Evolutionary conservation across 768 basidiomycete genomes (phyloP), one percentile per base, ranked within the genome.

Genomic region (Rhodocollybia butyracea): DNA sequence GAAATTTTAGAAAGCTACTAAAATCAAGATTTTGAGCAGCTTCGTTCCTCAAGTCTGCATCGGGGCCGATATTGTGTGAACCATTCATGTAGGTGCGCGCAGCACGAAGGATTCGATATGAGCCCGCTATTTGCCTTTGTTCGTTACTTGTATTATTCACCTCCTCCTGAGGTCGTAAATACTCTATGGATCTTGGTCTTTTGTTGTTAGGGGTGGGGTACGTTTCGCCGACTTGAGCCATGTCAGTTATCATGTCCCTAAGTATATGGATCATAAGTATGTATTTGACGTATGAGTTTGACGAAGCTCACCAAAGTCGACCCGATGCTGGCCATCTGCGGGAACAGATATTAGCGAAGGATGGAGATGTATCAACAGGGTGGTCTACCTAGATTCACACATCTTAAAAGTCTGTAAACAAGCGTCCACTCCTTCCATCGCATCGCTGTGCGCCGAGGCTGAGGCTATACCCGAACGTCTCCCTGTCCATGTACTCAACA

Each of bases 401-500:
- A 54, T 61, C 46, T 70, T 71, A n/a, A 88, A 70, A 3, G 80
- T 71, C 19, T 80, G 68, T 65, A 86, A 72, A 63, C 84, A 88
- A 50, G 75, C 76, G 46, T 82, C 74, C 2, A 89, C 82, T 58
- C 86, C 84, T 38, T 75, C 72, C 68, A 86, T 75, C 46, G 86
- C 83, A 48, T 77, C 69, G 46, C 68, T 67, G 15, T 76, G 72
- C 61, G 85, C 78, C 2, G 74, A 73, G 2, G 70, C 68, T 2
- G 74, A 73, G 2, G 70, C 68, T 27, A 73, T 60, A 12, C 81
- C 78, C 31, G 73, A 73, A 57, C 75, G 72, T 61, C 75, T 80
- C 21, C 77, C 81, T 56, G 76, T 84, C 87, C 82, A 89, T 11
- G 87, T 82, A 56, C 82, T 83, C 59, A 89, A 71, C 39, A 89